A percentile compares a stretch with the other conserved stretches of the same genome.
These are phyloP conservation scores for Uronychia binucleata DNA, from an alignment of 73 alveolate species.

Conservation along the genomic window DNA sequence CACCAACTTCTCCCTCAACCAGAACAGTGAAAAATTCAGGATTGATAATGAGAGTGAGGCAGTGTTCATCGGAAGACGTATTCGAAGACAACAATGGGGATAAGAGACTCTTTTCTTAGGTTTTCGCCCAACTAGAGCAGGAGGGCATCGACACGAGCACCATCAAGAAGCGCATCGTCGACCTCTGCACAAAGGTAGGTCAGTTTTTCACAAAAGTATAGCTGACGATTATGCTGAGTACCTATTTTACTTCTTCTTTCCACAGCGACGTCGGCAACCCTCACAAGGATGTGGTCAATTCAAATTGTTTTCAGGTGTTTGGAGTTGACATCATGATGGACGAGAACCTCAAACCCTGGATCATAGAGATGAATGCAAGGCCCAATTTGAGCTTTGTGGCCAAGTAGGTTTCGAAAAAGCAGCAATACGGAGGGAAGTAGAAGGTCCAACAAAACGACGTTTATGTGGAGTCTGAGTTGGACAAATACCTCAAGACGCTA, in stretches of 20 bases:
- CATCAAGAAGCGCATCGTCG: background rate
- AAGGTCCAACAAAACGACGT: background rate
- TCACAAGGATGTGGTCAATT: background rate
- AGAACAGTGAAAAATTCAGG: background rate
- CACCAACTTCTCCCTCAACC: background rate
- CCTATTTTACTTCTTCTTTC: background rate
- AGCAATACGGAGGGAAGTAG: background rate
- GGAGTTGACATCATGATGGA: background rate
- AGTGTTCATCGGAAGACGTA: background rate
- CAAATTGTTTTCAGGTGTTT: background rate
- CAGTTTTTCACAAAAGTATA: no score
- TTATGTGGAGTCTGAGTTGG: background rate
- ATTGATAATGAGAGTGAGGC: background rate
- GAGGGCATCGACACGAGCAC: background rate
- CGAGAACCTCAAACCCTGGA: background rate
- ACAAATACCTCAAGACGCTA: background rate
- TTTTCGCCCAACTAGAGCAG: background rate
- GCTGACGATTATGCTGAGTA: background rate
- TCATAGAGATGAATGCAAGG: background rate
- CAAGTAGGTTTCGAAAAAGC: background rate
- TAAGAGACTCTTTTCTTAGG: background rate
- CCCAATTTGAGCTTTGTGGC: background rate
- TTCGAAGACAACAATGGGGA: background rate
- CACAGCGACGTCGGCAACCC: background rate
- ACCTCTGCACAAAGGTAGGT: background rate